These are phyloP conservation scores for Leccinum subfulvum DNA, from an alignment of 1,284 basidiomycete species.

Conservation along the genomic window DNA sequence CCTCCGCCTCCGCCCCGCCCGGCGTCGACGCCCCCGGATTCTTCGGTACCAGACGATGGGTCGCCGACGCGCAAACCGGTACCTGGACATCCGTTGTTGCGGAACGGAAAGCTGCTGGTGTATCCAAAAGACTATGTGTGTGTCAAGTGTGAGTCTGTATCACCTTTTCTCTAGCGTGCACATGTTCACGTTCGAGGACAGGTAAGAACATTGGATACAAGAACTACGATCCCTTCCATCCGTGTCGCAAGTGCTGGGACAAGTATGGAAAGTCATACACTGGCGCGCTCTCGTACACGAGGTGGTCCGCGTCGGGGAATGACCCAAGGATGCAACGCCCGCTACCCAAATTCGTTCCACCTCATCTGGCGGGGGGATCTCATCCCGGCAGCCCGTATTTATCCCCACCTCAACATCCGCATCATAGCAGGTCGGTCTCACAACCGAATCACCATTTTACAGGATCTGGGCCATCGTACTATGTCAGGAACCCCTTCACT, in stretches of 20 bases:
- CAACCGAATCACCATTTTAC: constrained; percentile 6
- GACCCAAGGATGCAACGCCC: constrained; percentile 31
- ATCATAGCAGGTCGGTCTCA: constrained; percentile 22
- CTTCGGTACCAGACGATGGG: constrained; percentile 42
- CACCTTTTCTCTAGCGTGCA: background rate
- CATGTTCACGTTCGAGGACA: constrained; percentile 27
- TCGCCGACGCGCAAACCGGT: constrained; percentile 60
- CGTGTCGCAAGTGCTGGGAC: constrained; percentile 71
- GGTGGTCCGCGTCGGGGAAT: constrained; percentile 36
- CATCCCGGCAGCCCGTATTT: constrained; percentile 28
- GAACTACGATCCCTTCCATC: constrained; percentile 59
- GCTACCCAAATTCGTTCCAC: constrained; percentile 26
- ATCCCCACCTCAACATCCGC: constrained; percentile 12
- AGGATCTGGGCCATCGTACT: constrained; percentile 19
- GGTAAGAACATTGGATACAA: constrained; percentile 74
- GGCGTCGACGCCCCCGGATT: constrained; percentile 21
- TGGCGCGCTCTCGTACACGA: constrained; percentile 57
- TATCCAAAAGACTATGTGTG: constrained; percentile 66
- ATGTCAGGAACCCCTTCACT: constrained; percentile 20
- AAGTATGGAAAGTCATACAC: constrained; percentile 59
- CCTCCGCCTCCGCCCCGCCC: constrained; percentile 15
- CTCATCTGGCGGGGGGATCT: constrained; percentile 14
- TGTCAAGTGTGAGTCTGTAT: constrained; percentile 52
- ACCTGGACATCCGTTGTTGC: constrained; percentile 63
- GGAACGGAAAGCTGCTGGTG: constrained; percentile 57